Evolutionary conservation across 23 red algal species (phyloP).

Genomic region (Pyropia yezoensis): DNA sequence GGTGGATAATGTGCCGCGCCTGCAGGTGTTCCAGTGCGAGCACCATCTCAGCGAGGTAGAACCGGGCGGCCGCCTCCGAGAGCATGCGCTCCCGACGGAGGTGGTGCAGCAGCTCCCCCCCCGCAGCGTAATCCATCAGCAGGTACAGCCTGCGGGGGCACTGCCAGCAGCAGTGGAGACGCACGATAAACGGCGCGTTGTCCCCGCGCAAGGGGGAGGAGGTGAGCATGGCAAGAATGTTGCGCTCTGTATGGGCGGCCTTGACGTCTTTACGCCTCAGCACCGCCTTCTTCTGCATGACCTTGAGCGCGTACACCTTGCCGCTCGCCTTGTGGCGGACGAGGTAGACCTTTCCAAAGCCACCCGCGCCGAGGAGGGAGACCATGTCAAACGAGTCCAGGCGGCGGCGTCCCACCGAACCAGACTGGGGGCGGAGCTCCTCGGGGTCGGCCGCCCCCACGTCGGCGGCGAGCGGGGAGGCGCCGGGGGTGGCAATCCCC

Average conservation of each 20-base stretch:
- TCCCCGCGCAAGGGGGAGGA: constrained; percentile 14
- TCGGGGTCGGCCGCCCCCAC: too few relatives aligned
- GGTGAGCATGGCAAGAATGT: constrained; percentile 64
- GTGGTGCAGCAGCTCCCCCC: constrained; percentile 89
- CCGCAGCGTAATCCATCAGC: constrained; percentile 92
- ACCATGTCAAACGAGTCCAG: constrained; percentile 87
- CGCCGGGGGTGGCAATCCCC: too few relatives aligned
- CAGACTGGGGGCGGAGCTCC: too few relatives aligned
- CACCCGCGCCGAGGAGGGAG: constrained; percentile 79
- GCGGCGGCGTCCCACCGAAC: constrained; percentile 44
- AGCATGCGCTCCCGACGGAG: constrained; percentile 71
- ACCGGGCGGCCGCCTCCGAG: constrained; percentile 63
- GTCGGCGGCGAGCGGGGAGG: too few relatives aligned
- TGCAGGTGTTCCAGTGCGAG: constrained; percentile 88
- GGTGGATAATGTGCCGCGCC: constrained; percentile 73
- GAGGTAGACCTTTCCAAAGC: constrained; percentile 91
- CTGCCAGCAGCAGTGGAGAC: constrained; percentile 83
- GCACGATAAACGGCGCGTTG: constrained; percentile 79
- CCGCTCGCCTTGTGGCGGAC: constrained; percentile 75
- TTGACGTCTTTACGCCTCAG: constrained; percentile 46
- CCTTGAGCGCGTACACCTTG: constrained; percentile 81
- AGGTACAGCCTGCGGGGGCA: constrained; percentile 65
- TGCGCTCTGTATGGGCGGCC: constrained; percentile 64
- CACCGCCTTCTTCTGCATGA: constrained; percentile 62
- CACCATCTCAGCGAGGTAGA: constrained; percentile 90